Evolutionary conservation across 306 rosid species (phyloP).

Genomic region (Pyrus communis): DNA sequence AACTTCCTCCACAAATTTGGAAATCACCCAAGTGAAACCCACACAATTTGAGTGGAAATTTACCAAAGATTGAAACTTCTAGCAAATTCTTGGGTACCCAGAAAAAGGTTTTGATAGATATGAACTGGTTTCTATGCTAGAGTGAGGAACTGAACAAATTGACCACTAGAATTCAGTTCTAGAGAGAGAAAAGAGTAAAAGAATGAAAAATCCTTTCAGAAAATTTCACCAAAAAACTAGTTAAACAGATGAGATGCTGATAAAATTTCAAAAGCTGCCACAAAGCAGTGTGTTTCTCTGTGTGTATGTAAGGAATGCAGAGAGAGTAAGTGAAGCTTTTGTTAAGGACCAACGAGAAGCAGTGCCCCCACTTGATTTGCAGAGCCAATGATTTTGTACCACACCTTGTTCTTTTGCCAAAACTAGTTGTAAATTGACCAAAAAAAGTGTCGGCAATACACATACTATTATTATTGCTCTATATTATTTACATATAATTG

Average conservation of each 20-base stretch:
- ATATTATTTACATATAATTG: not conserved
- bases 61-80: not conserved
- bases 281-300: not conserved
- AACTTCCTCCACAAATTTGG: not conserved
- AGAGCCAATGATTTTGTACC: not conserved
- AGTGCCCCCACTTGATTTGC: not conserved
- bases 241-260: not conserved
- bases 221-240: not conserved
- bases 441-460: not conserved
- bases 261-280: not conserved
- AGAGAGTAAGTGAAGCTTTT: not conserved
- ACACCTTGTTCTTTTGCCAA: not conserved
- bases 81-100: not conserved
- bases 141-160: not conserved
- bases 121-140: not conserved
- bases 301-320: not conserved
- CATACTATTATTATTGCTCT: not conserved
- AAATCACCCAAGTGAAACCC: not conserved
- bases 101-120: not conserved
- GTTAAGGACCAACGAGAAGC: not conserved
- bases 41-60: not conserved
- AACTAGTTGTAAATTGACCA: not conserved
- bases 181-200: not conserved
- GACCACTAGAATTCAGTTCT: not conserved
- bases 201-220: not conserved